A percentile compares a stretch with the other conserved stretches of the same genome.
Conservation (phyloP, 805 yeast genomes). For the Nakazawaea peltata region DNA sequence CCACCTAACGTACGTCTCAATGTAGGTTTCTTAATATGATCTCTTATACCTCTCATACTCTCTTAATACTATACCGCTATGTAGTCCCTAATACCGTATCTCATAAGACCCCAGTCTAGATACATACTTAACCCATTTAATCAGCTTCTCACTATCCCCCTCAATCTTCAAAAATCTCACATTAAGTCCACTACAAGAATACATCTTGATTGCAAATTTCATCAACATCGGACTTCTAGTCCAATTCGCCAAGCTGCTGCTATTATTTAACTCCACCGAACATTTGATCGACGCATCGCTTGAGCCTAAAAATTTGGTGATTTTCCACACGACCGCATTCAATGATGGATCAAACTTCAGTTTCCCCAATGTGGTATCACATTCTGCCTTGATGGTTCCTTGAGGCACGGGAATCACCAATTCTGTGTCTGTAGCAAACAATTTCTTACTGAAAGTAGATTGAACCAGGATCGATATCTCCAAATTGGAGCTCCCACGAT, state of each 20-base stretch:
- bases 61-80: background rate
- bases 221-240: conserved; percentile 69
- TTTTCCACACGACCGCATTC: conserved; percentile 58
- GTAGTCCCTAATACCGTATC: conserved; percentile 43
- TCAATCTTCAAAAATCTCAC: conserved; percentile 64
- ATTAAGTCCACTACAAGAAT: conserved; percentile 66
- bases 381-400: conserved; percentile 39
- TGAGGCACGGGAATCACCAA: conserved; percentile 66
- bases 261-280: conserved; percentile 41
- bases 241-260: conserved; percentile 36
- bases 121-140: conserved; percentile 82
- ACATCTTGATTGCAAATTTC: conserved; percentile 64
- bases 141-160: conserved; percentile 44
- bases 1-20: too few species aligned
- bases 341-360: conserved; percentile 63
- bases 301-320: conserved; percentile 60
- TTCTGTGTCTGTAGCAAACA: conserved; percentile 55
- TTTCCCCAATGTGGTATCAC: conserved; percentile 48
- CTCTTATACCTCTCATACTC: too few species aligned
- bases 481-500: too few species aligned
- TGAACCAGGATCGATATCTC: conserved; percentile 49
- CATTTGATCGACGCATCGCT: conserved; percentile 45
- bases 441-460: conserved; percentile 51
- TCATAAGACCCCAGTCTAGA: conserved; percentile 78
- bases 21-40: too few species aligned